Evolutionary conservation across 352 stramenopile genomes (phyloP).

Genomic region (Phytophthora litchii): DNA sequence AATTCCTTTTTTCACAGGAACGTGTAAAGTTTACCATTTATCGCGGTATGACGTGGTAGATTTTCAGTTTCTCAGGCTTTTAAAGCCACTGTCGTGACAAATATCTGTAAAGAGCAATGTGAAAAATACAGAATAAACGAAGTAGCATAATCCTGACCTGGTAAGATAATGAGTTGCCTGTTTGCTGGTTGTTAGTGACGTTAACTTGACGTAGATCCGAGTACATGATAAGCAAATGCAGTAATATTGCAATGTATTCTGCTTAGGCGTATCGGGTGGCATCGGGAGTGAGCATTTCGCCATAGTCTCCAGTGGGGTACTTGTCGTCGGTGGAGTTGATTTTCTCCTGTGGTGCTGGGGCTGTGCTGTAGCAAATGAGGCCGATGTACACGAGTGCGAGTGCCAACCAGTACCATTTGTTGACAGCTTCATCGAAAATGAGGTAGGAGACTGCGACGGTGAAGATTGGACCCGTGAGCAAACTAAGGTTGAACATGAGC

Average conservation of each 20-base stretch:
- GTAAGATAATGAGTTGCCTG: too few relatives aligned
- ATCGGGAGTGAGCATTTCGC: conserved; percentile 24
- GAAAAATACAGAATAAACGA: too few relatives aligned
- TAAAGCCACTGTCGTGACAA: too few relatives aligned
- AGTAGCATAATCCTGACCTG: too few relatives aligned
- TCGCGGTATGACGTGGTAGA: too few relatives aligned
- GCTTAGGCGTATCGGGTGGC: conserved; percentile 21
- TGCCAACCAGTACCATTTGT: conserved; percentile 68
- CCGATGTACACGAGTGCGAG: conserved; percentile 65
- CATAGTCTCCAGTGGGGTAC: conserved; percentile 19
- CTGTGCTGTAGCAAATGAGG: conserved; percentile 51
- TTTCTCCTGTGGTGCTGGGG: conserved; percentile 39
- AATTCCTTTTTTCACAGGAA: too few relatives aligned
- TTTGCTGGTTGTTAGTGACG: too few relatives aligned
- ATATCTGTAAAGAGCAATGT: too few relatives aligned
- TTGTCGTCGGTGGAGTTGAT: conserved; percentile 20
- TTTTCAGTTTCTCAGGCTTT: too few relatives aligned
- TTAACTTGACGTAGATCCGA: too few relatives aligned
- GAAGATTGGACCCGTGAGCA: conserved; percentile 66
- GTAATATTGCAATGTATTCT: not conserved
- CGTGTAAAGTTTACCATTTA: too few relatives aligned
- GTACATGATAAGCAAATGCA: too few relatives aligned
- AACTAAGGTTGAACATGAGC: conserved; percentile 71
- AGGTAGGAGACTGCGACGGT: conserved; percentile 61
- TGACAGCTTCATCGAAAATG: conserved; percentile 63